phyloP scores from a whole-genome alignment of 208 protist species.

The Spongospora subterranea region DNA sequence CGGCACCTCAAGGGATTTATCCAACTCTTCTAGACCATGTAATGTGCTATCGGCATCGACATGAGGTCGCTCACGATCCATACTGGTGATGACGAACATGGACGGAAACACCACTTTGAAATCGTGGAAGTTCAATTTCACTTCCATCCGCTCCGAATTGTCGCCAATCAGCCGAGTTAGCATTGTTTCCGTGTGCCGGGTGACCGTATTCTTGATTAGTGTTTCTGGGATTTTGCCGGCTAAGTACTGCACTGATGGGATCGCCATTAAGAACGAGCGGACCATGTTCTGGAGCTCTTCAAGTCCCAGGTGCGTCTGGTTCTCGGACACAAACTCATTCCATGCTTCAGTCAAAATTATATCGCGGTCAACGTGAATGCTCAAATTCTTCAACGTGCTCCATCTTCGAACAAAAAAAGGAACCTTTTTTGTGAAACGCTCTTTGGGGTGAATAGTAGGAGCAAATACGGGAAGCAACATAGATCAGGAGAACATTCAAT shows the following conservation, averaged over 20 bases:
- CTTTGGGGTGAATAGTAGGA: neutral
- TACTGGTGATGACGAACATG: slow-evolving; percentile 14
- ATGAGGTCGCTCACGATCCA: neutral
- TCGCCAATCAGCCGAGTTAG: slow-evolving; percentile 24
- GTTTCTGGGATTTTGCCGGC: slow-evolving; percentile 26
- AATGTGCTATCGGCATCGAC: slow-evolving; percentile 35
- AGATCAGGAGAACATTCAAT: neutral
- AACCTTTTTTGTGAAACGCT: neutral
- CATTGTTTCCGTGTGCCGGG: slow-evolving; percentile 30
- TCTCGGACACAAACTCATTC: slow-evolving; percentile 25
- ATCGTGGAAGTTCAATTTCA: neutral
- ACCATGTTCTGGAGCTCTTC: slow-evolving; percentile 20
- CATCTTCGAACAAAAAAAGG: slow-evolving; percentile 29
- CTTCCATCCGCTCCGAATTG: neutral
- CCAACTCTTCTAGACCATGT: slow-evolving; percentile 41
- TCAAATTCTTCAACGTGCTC: slow-evolving; percentile 13
- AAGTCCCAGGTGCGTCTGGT: neutral
- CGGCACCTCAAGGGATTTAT: neutral
- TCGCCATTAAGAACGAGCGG: neutral
- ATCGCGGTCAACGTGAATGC: neutral
- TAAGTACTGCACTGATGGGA: slow-evolving; percentile 34
- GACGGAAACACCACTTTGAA: neutral
- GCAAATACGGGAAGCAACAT: neutral
- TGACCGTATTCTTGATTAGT: slow-evolving; percentile 46
- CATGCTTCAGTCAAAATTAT: neutral